phyloP scores from a whole-genome alignment of 2,329 filamentous ascomycete species.

The Sporothrix sp. region DNA sequence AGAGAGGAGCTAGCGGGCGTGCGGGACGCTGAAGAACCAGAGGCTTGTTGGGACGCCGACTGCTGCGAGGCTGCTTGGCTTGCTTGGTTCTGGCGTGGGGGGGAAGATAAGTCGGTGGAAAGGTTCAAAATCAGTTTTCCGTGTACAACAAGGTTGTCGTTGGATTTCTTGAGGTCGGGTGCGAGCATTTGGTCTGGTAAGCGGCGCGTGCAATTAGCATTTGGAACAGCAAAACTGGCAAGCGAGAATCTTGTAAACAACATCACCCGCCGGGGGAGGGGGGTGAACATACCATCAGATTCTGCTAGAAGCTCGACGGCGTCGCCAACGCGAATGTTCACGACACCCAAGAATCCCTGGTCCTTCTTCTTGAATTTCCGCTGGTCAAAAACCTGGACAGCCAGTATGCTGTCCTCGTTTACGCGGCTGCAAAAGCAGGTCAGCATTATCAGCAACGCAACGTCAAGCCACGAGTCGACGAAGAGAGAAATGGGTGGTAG shows the following conservation, averaged over 20 bases:
- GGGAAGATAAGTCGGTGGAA: slow-evolving; percentile 74
- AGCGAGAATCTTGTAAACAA: slow-evolving; percentile 1
- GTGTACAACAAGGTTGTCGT: slow-evolving; percentile 94
- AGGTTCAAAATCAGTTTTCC: slow-evolving; percentile 96
- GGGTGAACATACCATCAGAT: slow-evolving; percentile 63
- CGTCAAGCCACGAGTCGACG: too few species aligned
- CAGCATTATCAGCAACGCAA: slow-evolving; percentile 17
- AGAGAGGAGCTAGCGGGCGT: slow-evolving; percentile 36
- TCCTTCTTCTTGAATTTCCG: slow-evolving; percentile 99
- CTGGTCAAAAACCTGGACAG: slow-evolving; percentile 97
- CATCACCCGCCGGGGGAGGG: not conserved
- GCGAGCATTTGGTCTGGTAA: slow-evolving; percentile 95
- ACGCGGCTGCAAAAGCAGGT: slow-evolving; percentile 57
- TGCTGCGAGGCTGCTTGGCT: slow-evolving; percentile 11
- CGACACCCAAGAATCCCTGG: slow-evolving; percentile 93
- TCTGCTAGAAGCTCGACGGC: slow-evolving; percentile 83
- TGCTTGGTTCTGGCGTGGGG: slow-evolving; percentile 41
- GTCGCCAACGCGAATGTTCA: slow-evolving; percentile 92
- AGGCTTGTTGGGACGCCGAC: slow-evolving; percentile 23
- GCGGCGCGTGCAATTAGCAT: slow-evolving; percentile 16
- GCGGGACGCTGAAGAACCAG: slow-evolving; percentile 35
- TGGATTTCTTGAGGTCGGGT: slow-evolving; percentile 92
- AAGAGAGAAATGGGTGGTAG: slow-evolving; percentile 8
- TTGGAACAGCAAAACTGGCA: slow-evolving; percentile 19
- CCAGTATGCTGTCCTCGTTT: slow-evolving; percentile 90